Evolutionary conservation across 305 asterid genomes (phyloP), one percentile per base, ranked within the genome.

Genomic region (Fraxinus floribunda): DNA sequence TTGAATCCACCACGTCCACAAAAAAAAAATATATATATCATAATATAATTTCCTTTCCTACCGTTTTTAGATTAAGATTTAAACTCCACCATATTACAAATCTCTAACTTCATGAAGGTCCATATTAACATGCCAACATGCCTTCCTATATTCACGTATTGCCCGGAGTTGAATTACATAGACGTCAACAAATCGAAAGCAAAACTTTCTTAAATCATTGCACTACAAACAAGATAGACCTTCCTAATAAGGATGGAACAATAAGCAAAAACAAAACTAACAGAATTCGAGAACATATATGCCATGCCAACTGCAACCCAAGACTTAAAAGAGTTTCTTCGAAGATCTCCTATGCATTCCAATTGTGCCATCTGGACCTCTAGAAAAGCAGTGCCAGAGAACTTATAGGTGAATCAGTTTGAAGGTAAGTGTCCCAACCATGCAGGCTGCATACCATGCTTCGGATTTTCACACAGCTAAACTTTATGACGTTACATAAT

Each of bases 201-300:
- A 80, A 78, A 62, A 57, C 16, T 38, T 52, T 32, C 2, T 2
- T 24, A 74, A 55, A 30, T n/a, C 46, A 9, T 35, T 20, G 10
- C 75, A 16, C 29, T 0, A 2, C 5, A 72, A 35, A 81, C 85
- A 81, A 32, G 76, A 57, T 16, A 10, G 22, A 24, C 41, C 83
- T 44, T 6, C 81, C 35, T 18, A 73, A 81, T 62, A 78, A 5
- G 24, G 24, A 3, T 22, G 70, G 66, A 55, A 36, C 70, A 60
- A 64, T 64, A 4, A 11, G 80, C 52, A 38, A 78, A 79, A 72
- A 30, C 66, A 85, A 73, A 60, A 36, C 22, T 39, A 44, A 79
- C 7, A 55, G 76, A 16, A 71, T 15, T 18, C 9, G 24, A 80
- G 10, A 34, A 46, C 16, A 15, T 1, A 4, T 66, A 10, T 29